Percentiles rank a stretch among this genome's conserved stretches.
Conservation (phyloP, 1,284 basidiomycete species). For the Mycena sp. region DNA sequence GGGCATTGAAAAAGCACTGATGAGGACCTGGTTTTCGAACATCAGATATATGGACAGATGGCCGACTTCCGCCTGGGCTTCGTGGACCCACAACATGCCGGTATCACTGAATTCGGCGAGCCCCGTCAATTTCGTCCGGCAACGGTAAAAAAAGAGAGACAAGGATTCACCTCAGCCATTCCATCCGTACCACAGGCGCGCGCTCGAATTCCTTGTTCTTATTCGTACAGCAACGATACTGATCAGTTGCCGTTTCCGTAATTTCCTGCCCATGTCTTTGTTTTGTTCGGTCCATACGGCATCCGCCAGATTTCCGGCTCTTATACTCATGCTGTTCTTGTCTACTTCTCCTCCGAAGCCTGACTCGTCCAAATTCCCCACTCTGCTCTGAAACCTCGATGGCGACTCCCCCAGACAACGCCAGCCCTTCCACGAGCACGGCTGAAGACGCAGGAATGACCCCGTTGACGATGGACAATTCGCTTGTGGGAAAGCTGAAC, state of each 20-base stretch:
- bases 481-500: conserved; percentile 12
- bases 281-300: neutral
- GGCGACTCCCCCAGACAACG: neutral
- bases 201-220: neutral
- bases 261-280: conserved; percentile 5
- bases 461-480: conserved; percentile 11
- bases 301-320: neutral
- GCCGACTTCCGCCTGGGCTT: conserved; percentile 7
- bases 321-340: neutral
- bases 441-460: neutral
- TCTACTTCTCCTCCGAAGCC: neutral
- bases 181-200: neutral
- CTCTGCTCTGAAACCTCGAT: neutral
- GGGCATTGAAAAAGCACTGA: too few relatives aligned
- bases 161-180: neutral
- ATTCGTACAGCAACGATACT: neutral
- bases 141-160: neutral
- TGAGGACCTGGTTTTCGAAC: neutral
- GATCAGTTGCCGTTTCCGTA: neutral
- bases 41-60: conserved; percentile 16
- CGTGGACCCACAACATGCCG: conserved; percentile 18
- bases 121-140: neutral
- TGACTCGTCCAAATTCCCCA: neutral
- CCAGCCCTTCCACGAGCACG: neutral
- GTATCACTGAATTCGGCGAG: conserved; percentile 2